Base-by-base conservation (phyloP, 192 early-diverging fungal species). In the Gamsiella multidivaricata region DNA sequence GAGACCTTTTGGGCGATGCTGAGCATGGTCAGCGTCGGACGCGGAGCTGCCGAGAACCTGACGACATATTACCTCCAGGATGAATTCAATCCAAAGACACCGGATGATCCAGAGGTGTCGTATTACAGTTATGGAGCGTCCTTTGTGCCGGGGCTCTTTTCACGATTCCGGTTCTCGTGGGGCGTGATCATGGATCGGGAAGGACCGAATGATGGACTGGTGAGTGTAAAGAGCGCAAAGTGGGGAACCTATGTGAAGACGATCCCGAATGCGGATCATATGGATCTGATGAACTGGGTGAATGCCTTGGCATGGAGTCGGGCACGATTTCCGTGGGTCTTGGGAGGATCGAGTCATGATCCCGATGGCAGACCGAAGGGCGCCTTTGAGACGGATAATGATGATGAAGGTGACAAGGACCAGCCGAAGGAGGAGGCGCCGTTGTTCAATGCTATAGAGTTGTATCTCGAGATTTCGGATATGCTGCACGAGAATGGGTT, bases 141-240 rank as follows among this genome's bases (percentile, higher is more conserved):
- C 17, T 89, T 89, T 20, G 82, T 88, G 10, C 82, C 93, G 31
- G 86, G 86, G 10, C 83, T 86, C 32, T 85, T 90, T 53, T 91
- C 93, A 18, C 92, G 91, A 17, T 87, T 97, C 8, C 85, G 86
- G 34, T 88, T 96, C 32, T 89, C 97, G 5, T 89, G 93, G 72
- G 84, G 91, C 33, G 87, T 97, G 33, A 89, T 98, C 31, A 80
- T 84, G 53, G 80, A 82, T 17, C 85, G 88, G 0, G 97, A 97
- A 69, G 97, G 95, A 3, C 87, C 88, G 0, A 98, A 98, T 81
- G 97, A 98, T 82, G 97, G 97, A 17, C 81, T 98, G 46, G 97
- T 98, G 29, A 91, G 90, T 47, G 71, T 96, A 20, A 79, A 90
- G n/a, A 92, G 90, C 72, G 95, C 97, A 2, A 82, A 88, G 69